A percentile compares a stretch with the other conserved stretches of the same genome.
Conservation (phyloP, 306 rosid genomes). For the Acacia confusa region DNA sequence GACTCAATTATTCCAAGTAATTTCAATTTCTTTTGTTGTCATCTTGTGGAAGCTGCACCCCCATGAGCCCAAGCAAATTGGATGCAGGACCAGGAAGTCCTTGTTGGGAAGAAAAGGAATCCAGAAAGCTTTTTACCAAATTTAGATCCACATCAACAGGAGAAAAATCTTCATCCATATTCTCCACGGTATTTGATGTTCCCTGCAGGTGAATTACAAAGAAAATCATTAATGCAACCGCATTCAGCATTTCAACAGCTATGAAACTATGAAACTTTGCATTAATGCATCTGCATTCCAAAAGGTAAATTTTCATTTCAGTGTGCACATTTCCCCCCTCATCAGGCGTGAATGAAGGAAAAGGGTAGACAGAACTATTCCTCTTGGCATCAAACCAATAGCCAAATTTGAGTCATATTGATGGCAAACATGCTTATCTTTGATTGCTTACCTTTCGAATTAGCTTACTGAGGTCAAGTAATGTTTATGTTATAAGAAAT, state of each 20-base stretch:
- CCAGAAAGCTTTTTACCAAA: conserved; percentile 86
- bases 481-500: neutral
- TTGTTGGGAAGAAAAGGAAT: conserved; percentile 92
- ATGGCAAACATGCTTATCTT: neutral
- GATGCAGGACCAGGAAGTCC: conserved; percentile 99
- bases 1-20: neutral
- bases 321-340: neutral
- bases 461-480: conserved; percentile 1
- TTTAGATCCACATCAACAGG: conserved; percentile 93
- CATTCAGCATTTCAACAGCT: conserved; percentile 14
- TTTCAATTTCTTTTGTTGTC: conserved; percentile 59
- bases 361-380: neutral
- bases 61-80: conserved; percentile 92
- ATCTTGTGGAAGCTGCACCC: conserved; percentile 77
- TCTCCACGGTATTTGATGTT: conserved; percentile 51
- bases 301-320: conserved; percentile 18
- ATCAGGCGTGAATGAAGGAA: neutral
- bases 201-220: conserved; percentile 53
- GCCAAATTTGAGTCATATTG: conserved; percentile 4
- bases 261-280: neutral
- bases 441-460: neutral
- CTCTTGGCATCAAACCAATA: neutral
- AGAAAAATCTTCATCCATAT: conserved; percentile 79
- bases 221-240: conserved; percentile 3
- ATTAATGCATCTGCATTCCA: conserved; percentile 20